A percentile compares a stretch with the other conserved stretches of the same genome.
Evolutionary conservation across 73 alveolate genomes (phyloP).

Genomic region (Stentor coeruleus): DNA sequence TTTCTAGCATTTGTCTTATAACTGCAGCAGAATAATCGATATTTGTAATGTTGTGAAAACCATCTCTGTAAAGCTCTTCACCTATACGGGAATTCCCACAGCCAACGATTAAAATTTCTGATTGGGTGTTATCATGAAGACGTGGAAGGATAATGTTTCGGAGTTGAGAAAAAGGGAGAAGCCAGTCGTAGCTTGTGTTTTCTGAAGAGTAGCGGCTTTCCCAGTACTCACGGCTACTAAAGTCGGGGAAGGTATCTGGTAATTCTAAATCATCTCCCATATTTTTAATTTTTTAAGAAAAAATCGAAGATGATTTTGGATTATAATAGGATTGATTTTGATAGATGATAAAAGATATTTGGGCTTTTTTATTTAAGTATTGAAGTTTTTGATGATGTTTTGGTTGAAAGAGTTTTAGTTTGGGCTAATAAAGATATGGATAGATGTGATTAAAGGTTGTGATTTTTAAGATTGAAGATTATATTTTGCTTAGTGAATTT

Average conservation of each 20-base stretch:
- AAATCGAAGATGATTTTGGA: neutral
- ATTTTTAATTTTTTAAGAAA: neutral
- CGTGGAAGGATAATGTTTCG: neutral
- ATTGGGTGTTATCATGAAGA: neutral
- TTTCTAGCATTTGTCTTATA: conserved; percentile 33
- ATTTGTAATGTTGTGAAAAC: conserved; percentile 34
- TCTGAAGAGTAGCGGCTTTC: conserved; percentile 1
- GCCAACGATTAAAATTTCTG: conserved; percentile 42
- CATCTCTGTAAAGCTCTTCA: conserved; percentile 43
- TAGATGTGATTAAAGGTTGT: no score
- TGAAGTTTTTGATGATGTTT: no score
- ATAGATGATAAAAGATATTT: neutral
- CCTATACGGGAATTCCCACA: conserved; percentile 44
- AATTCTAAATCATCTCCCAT: conserved; percentile 11
- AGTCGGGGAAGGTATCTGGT: conserved; percentile 24
- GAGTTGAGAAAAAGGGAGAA: neutral
- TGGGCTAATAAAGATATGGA: no score
- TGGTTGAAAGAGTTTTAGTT: no score
- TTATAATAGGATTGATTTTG: neutral
- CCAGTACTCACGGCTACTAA: neutral
- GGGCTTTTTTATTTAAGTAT: no score
- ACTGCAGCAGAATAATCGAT: conserved; percentile 41
- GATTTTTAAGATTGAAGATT: no score
- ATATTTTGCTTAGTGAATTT: no score
- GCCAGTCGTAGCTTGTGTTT: conserved; percentile 10